Conservation (phyloP, 192 early-diverging fungal genomes). For the Coemansia sp. region DNA sequence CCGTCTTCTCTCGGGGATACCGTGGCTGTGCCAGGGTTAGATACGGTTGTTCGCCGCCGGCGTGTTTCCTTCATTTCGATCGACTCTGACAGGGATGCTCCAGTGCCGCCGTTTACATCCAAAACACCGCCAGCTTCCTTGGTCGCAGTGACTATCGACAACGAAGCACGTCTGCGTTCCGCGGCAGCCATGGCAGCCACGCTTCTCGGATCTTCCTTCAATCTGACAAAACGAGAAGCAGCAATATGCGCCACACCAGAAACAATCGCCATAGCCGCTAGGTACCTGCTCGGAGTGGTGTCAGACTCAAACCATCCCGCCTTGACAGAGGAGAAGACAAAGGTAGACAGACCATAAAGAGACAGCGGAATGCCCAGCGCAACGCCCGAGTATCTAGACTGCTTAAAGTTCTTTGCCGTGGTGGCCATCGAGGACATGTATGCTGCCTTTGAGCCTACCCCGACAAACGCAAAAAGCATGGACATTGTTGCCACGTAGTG, state of each 20-base stretch:
- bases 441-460: constrained; percentile 60
- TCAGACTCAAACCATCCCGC: constrained; percentile 52
- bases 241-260: constrained; percentile 54
- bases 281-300: constrained; percentile 50
- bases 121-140: not conserved
- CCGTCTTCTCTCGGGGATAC: not conserved
- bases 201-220: constrained; percentile 17
- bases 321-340: constrained; percentile 62
- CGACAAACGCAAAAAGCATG: constrained; percentile 57
- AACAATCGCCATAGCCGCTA: constrained; percentile 56
- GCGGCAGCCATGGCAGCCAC: constrained; percentile 3
- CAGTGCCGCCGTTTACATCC: not conserved
- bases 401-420: constrained; percentile 60
- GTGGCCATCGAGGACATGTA: constrained; percentile 64
- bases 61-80: constrained; percentile 46
- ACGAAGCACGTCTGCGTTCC: constrained; percentile 17
- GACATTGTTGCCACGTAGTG: constrained; percentile 51
- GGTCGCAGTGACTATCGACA: constrained; percentile 5
- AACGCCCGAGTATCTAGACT: constrained; percentile 53
- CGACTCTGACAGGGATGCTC: constrained; percentile 8
- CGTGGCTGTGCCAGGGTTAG: not conserved
- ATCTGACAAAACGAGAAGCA: constrained; percentile 35
- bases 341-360: constrained; percentile 62
- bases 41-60: constrained; percentile 36
- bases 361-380: constrained; percentile 63